Conservation (phyloP, 257 asterid species). For the Plantago major region DNA sequence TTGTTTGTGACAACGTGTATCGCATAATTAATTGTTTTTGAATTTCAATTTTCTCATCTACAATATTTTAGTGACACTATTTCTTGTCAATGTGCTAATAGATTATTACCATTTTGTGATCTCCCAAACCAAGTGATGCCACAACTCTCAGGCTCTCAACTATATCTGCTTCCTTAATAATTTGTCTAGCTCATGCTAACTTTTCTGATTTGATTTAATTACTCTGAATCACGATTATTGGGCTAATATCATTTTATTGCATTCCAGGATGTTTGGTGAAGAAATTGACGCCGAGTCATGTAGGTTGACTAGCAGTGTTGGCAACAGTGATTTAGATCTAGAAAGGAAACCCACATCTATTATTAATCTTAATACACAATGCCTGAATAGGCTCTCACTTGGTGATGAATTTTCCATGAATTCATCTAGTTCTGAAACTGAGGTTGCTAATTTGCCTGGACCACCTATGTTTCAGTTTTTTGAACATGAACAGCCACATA, state of each 20-base stretch:
- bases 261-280: conserved; percentile 32
- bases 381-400: conserved; percentile 26
- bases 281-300: conserved; percentile 39
- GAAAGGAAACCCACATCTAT: conserved; percentile 33
- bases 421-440: conserved; percentile 38
- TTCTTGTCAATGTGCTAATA: conserved; percentile 7
- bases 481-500: conserved; percentile 60
- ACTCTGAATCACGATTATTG: background rate
- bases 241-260: conserved; percentile 15
- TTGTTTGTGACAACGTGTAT: background rate
- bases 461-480: conserved; percentile 47
- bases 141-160: background rate
- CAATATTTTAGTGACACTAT: no score
- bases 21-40: no score
- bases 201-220: background rate
- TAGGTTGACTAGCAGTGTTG: conserved; percentile 32
- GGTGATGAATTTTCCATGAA: conserved; percentile 27
- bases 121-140: conserved; percentile 9
- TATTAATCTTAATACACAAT: conserved; percentile 24
- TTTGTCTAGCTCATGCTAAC: background rate
- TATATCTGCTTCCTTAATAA: conserved; percentile 2
- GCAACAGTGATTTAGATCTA: conserved; percentile 22
- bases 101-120: background rate
- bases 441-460: conserved; percentile 29
- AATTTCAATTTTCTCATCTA: no score